Percentiles rank a stretch among this genome's conserved stretches.
These are phyloP conservation scores for Fonsecaea nubica DNA, from an alignment of 2,329 filamentous ascomycete species.

Conservation along the genomic window DNA sequence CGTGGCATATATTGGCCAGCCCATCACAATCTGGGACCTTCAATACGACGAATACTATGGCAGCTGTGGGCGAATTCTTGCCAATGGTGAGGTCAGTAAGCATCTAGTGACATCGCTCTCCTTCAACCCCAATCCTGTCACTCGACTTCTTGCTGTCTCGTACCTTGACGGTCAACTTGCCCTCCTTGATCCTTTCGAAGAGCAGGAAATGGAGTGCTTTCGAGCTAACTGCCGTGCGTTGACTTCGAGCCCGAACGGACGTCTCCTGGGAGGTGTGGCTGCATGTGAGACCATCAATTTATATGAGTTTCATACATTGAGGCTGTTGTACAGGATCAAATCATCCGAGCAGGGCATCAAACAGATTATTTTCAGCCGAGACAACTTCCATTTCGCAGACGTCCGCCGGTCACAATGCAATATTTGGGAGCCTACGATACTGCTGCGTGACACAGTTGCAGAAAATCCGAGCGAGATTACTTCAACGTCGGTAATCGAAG, in stretches of 20 bases:
- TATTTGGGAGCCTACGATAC: slow-evolving; percentile 42
- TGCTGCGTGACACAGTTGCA: slow-evolving; percentile 34
- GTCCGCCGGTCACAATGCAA: slow-evolving; percentile 39
- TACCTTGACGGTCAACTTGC: slow-evolving; percentile 46
- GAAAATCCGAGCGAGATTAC: slow-evolving; percentile 40
- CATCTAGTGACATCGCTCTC: slow-evolving; percentile 37
- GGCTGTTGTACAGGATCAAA: slow-evolving; percentile 40
- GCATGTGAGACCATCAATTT: slow-evolving; percentile 39
- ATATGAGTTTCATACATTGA: slow-evolving; percentile 38
- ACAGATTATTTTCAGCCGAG: slow-evolving; percentile 40
- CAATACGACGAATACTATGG: slow-evolving; percentile 3
- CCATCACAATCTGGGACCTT: slow-evolving; percentile 4
- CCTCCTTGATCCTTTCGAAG: slow-evolving; percentile 44
- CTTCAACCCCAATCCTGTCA: slow-evolving; percentile 47
- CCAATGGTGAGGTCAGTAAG: slow-evolving; percentile 4
- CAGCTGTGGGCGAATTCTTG: slow-evolving; percentile 8
- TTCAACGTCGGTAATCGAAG: slow-evolving; percentile 36
- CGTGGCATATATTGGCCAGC: slow-evolving; percentile 1
- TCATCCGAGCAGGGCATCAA: slow-evolving; percentile 32
- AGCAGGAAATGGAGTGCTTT: slow-evolving; percentile 40
- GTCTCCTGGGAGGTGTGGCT: slow-evolving; percentile 38
- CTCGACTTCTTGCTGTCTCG: slow-evolving; percentile 43
- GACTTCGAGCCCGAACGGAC: slow-evolving; percentile 41
- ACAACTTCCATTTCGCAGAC: slow-evolving; percentile 41
- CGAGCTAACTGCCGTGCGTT: slow-evolving; percentile 44